A percentile compares a stretch with the other conserved stretches of the same genome.
Evolutionary conservation across 257 asterid species (phyloP).

Genomic region (Scutellaria baicalensis): DNA sequence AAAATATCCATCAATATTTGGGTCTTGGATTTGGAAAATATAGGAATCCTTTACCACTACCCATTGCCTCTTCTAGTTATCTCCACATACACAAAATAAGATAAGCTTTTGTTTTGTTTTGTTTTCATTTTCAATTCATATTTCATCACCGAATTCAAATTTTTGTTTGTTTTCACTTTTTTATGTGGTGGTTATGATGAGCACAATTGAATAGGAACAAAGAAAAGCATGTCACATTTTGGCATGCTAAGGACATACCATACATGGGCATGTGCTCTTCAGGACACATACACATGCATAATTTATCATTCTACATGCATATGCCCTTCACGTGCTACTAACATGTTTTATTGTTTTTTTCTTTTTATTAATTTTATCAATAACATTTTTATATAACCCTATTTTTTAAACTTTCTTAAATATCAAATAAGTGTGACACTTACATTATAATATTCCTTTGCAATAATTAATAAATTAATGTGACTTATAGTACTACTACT

Average conservation of each 20-base stretch:
- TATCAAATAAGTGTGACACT: too few species aligned
- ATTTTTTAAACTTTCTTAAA: too few species aligned
- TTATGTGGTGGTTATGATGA: slow-evolving; percentile 25
- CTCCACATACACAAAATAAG: slow-evolving; percentile 13
- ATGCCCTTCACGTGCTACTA: slow-evolving; percentile 42
- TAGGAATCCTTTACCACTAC: slow-evolving; percentile 20
- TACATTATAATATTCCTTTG: too few species aligned
- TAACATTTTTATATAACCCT: background rate
- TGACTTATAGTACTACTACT: too few species aligned
- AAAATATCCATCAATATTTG: slow-evolving; percentile 13
- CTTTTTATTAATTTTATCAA: background rate
- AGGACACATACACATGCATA: slow-evolving; percentile 38
- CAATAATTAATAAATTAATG: too few species aligned
- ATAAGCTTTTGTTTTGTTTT: background rate
- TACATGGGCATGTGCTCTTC: slow-evolving; percentile 37
- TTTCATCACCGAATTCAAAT: background rate
- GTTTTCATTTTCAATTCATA: background rate
- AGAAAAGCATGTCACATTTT: slow-evolving; percentile 14
- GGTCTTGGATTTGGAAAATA: slow-evolving; percentile 13
- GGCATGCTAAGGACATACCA: slow-evolving; percentile 25
- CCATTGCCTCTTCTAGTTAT: slow-evolving; percentile 21
- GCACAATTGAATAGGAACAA: slow-evolving; percentile 33
- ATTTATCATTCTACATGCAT: slow-evolving; percentile 20
- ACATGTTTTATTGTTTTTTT: slow-evolving; percentile 1
- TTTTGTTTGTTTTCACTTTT: slow-evolving; percentile 13